phyloP scores from a whole-genome alignment of 768 basidiomycete species.

The Tricholomella constricta region DNA sequence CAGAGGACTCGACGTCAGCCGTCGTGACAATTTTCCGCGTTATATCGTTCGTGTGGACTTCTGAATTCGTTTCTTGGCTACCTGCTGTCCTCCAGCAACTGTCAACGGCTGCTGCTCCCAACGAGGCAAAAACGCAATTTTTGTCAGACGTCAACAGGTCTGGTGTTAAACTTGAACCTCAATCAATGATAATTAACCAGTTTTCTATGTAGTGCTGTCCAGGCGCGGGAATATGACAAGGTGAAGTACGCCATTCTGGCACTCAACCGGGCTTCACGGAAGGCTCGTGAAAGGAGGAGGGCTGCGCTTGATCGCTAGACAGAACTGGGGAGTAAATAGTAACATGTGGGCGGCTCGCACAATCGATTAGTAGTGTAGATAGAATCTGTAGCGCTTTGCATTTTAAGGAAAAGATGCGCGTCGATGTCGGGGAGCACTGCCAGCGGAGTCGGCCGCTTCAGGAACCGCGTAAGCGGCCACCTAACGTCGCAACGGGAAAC shows the following conservation, averaged over 20 bases:
- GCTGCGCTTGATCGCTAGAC: constrained; percentile 37
- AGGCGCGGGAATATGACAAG: constrained; percentile 69
- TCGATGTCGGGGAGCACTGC: not conserved
- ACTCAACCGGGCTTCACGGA: constrained; percentile 74
- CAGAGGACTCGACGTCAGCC: constrained; percentile 74
- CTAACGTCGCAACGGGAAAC: constrained; percentile 5
- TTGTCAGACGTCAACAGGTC: constrained; percentile 74
- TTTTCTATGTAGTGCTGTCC: constrained; percentile 60
- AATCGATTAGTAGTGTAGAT: not conserved
- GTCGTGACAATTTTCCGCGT: constrained; percentile 81
- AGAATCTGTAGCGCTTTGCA: not conserved
- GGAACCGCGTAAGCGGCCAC: constrained; percentile 7
- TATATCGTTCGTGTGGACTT: constrained; percentile 65
- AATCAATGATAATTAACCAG: not conserved
- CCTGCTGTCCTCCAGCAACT: constrained; percentile 71
- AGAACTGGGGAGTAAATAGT: constrained; percentile 11
- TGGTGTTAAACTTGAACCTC: constrained; percentile 28
- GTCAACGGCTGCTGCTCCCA: constrained; percentile 59
- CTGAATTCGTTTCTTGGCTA: constrained; percentile 72
- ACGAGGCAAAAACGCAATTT: constrained; percentile 70
- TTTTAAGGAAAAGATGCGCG: not conserved
- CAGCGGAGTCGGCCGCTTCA: constrained; percentile 15
- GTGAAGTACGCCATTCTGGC: constrained; percentile 77
- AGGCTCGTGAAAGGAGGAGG: constrained; percentile 66
- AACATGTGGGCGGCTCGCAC: not conserved